phyloP scores from a whole-genome alignment of 345 rosid species.

The Toxicodendron radicans region DNA sequence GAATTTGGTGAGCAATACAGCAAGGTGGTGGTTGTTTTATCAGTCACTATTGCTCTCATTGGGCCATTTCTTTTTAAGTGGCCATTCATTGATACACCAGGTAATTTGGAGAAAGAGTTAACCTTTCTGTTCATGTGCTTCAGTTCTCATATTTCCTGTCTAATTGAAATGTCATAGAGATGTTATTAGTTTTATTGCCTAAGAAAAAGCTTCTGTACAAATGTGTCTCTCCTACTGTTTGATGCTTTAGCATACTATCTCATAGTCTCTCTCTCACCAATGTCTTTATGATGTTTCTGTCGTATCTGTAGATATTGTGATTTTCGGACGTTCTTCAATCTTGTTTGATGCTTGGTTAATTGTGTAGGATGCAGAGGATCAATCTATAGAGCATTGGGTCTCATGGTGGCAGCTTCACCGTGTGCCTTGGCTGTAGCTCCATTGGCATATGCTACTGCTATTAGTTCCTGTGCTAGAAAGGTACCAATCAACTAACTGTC shows the following conservation, averaged over 20 bases:
- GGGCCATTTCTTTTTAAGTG: conserved; percentile 94
- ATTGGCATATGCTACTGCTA: conserved; percentile 94
- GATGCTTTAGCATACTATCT: conserved; percentile 8
- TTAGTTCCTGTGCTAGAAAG: conserved; percentile 95
- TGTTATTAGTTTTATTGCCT: not conserved
- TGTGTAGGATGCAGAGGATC: conserved; percentile 89
- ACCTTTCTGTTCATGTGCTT: conserved; percentile 8
- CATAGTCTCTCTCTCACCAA: not conserved
- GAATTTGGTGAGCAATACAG: conserved; percentile 94
- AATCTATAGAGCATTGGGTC: conserved; percentile 86
- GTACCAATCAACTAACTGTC: conserved; percentile 36
- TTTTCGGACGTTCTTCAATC: conserved; percentile 8
- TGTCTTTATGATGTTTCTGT: not conserved
- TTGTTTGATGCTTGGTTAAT: conserved; percentile 23
- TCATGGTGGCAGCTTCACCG: conserved; percentile 97
- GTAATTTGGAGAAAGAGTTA: conserved; percentile 37
- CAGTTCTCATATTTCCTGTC: not conserved
- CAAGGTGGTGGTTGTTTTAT: conserved; percentile 83
- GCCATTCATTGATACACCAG: conserved; percentile 85
- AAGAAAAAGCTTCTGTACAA: conserved; percentile 3
- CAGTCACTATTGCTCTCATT: conserved; percentile 68
- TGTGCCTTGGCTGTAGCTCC: conserved; percentile 99
- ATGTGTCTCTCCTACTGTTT: not conserved
- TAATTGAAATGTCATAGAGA: conserved; percentile 3
- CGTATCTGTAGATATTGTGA: not conserved